Percentiles rank a stretch among this genome's conserved stretches.
These are phyloP conservation scores for Cystofilobasidium capitatum DNA, from an alignment of 768 basidiomycete genomes.

Conservation along the genomic window DNA sequence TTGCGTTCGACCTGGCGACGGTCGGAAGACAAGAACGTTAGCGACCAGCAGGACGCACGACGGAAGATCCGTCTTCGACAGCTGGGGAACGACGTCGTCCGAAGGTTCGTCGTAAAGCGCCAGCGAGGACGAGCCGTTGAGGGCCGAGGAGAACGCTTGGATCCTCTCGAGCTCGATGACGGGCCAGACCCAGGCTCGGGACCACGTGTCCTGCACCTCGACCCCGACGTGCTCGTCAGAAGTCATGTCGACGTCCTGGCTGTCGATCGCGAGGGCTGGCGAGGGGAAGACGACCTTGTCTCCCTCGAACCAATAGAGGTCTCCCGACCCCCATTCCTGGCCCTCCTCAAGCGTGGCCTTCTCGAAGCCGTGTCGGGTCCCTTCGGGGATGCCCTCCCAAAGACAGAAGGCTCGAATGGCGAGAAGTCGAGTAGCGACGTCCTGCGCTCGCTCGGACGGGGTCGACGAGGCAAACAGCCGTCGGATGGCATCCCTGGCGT, in stretches of 20 bases:
- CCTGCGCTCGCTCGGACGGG: neutral
- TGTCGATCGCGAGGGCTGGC: neutral
- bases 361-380: conserved; percentile 60
- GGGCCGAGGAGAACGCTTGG: conserved; percentile 37
- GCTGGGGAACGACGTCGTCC: conserved; percentile 42
- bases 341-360: conserved; percentile 48
- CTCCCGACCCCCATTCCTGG: conserved; percentile 43
- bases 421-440: conserved; percentile 43
- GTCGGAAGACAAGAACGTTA: conserved; percentile 40
- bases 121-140: conserved; percentile 46
- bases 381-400: conserved; percentile 43
- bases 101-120: conserved; percentile 17
- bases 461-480: conserved; percentile 27
- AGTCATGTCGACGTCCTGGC: neutral
- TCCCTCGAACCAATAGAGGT: conserved; percentile 44
- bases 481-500: conserved; percentile 19
- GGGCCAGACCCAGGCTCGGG: conserved; percentile 78
- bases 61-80: conserved; percentile 55
- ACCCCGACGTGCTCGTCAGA: conserved; percentile 14
- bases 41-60: conserved; percentile 52
- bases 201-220: conserved; percentile 33
- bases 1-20: conserved; percentile 21
- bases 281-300: conserved; percentile 38
- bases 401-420: conserved; percentile 66
- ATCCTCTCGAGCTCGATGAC: conserved; percentile 58